These are phyloP conservation scores for Fraxinus nigra DNA, from an alignment of 305 asterid species.

Conservation along the genomic window DNA sequence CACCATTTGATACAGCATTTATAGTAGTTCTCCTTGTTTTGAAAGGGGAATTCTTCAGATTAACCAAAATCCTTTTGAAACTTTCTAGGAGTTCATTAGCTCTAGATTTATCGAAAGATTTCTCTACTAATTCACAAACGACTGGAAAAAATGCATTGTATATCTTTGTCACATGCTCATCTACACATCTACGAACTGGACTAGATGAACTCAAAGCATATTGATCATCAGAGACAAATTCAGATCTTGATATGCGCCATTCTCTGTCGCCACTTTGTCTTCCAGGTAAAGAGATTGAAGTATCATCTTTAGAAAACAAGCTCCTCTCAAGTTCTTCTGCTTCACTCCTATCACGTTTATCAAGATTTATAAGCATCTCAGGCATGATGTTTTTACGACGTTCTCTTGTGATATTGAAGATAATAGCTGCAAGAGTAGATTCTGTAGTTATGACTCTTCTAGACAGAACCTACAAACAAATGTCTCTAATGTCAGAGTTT, in stretches of 20 bases:
- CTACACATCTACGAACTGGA: conserved; percentile 78
- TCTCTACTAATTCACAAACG: conserved; percentile 49
- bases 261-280: conserved; percentile 83
- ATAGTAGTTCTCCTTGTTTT: conserved; percentile 65
- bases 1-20: conserved; percentile 38
- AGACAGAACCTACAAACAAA: conserved; percentile 63
- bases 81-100: conserved; percentile 52
- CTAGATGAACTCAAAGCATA: conserved; percentile 71
- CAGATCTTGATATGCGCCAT: conserved; percentile 89
- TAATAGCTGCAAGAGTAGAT: conserved; percentile 47
- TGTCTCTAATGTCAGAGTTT: conserved; percentile 10
- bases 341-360: conserved; percentile 71
- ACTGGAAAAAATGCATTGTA: conserved; percentile 63
- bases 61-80: conserved; percentile 51
- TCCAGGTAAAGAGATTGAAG: conserved; percentile 82
- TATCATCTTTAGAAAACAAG: conserved; percentile 56
- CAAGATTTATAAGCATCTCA: conserved; percentile 49
- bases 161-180: conserved; percentile 78
- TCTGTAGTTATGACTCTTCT: conserved; percentile 67
- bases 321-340: conserved; percentile 59
- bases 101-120: conserved; percentile 41
- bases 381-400: conserved; percentile 46
- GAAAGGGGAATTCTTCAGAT: conserved; percentile 69
- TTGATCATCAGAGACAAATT: conserved; percentile 64
- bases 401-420: conserved; percentile 57